Conservation (phyloP, 208 protist species). For the Angomonas ambiguus region DNA sequence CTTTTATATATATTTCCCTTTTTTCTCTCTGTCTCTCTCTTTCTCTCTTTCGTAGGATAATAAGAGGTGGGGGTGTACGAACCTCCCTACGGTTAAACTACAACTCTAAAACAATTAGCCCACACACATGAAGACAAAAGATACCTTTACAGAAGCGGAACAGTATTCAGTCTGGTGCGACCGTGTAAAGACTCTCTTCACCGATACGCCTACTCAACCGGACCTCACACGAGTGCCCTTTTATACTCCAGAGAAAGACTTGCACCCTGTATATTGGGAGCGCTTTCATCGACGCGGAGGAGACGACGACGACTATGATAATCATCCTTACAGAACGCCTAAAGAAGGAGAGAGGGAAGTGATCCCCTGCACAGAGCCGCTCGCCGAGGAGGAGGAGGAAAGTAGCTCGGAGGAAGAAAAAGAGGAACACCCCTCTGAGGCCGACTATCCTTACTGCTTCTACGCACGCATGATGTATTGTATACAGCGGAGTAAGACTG, state of each 20-base stretch:
- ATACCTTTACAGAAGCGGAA: slow-evolving; percentile 17
- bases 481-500: background rate
- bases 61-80: too few species aligned
- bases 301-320: too few species aligned
- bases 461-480: slow-evolving; percentile 41
- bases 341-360: background rate
- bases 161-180: slow-evolving; percentile 57
- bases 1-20: too few species aligned
- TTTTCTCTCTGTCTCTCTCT: slow-evolving; percentile 11
- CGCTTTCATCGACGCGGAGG: background rate
- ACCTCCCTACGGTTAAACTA: too few species aligned
- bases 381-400: background rate
- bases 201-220: background rate
- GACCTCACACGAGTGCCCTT: too few species aligned
- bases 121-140: background rate
- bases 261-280: background rate
- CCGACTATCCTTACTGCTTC: slow-evolving; percentile 49
- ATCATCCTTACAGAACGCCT: too few species aligned
- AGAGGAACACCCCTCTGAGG: slow-evolving; percentile 16
- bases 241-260: background rate
- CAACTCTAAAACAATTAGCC: background rate
- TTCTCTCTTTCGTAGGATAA: slow-evolving; percentile 5
- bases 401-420: background rate
- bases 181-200: slow-evolving; percentile 37
- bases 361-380: background rate